Evolutionary conservation across 148 eudicot species (phyloP).

Genomic region (Rhododendron mucronatum): DNA sequence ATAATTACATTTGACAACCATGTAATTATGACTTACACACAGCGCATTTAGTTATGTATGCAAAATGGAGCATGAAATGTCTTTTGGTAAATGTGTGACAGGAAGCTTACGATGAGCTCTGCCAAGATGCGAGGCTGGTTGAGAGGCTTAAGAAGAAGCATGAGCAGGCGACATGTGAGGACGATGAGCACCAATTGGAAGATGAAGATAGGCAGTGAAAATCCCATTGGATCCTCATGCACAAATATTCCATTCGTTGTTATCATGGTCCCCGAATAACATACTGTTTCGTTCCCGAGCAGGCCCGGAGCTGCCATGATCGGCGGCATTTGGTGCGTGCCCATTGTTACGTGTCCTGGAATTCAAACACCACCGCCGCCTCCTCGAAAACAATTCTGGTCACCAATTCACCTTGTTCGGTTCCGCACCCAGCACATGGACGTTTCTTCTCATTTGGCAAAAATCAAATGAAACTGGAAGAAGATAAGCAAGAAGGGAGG

Average conservation of each 20-base stretch:
- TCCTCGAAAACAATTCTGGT: not conserved
- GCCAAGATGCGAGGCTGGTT: slow-evolving; percentile 20
- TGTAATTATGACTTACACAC: not conserved
- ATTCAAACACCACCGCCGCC: not conserved
- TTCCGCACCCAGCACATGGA: not conserved
- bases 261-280: slow-evolving; percentile 16
- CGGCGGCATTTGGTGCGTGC: slow-evolving; percentile 3
- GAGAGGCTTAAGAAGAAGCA: slow-evolving; percentile 17
- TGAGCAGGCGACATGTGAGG: slow-evolving; percentile 19
- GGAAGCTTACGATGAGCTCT: slow-evolving; percentile 16
- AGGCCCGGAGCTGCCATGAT: slow-evolving; percentile 6
- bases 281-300: slow-evolving; percentile 7
- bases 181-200: slow-evolving; percentile 16
- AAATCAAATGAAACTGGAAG: not conserved
- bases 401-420: not conserved
- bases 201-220: slow-evolving; percentile 18
- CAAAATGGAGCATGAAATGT: not conserved
- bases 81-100: not conserved
- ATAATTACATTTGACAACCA: not conserved
- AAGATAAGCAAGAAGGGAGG: not conserved
- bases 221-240: slow-evolving; percentile 4
- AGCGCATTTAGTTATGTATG: no score
- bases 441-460: not conserved
- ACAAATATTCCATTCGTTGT: slow-evolving; percentile 26
- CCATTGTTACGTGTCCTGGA: not conserved